These are phyloP conservation scores for Sideroxylon spinosum DNA, from an alignment of 179 eudicot genomes.

Conservation along the genomic window DNA sequence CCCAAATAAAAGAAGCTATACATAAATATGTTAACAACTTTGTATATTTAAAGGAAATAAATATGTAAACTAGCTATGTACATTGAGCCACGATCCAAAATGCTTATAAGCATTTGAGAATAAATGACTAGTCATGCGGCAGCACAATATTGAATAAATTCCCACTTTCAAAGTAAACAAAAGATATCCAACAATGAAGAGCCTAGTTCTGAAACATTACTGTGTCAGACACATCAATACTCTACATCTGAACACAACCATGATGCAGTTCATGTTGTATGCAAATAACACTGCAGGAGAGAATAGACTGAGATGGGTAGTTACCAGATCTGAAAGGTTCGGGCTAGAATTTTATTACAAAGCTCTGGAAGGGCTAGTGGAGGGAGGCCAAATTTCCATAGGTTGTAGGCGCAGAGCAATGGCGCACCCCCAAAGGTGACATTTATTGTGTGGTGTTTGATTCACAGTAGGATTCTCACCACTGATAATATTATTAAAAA, in stretches of 20 bases:
- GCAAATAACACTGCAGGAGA: neutral
- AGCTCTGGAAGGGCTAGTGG: too few relatives aligned
- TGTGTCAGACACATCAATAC: conserved; percentile 1
- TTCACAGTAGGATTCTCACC: too few relatives aligned
- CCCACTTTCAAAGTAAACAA: neutral
- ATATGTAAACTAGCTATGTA: neutral
- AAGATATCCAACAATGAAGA: neutral
- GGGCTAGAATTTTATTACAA: too few relatives aligned
- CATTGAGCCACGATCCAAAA: neutral
- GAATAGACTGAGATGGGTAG: too few relatives aligned
- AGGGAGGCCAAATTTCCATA: too few relatives aligned
- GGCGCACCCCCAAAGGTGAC: too few relatives aligned
- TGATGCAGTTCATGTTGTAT: neutral
- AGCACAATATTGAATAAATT: neutral
- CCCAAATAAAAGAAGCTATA: neutral
- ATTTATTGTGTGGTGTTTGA: too few relatives aligned
- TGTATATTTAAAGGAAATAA: neutral
- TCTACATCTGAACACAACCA: neutral
- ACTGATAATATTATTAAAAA: too few relatives aligned
- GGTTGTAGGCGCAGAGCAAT: too few relatives aligned
- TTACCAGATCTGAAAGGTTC: too few relatives aligned
- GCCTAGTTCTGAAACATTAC: neutral
- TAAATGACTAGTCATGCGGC: neutral
- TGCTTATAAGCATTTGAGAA: neutral
- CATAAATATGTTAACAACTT: neutral